A percentile compares a stretch with the other conserved stretches of the same genome.
Evolutionary conservation across 1,139 yeast species (phyloP).

Genomic region (Zhuliangozyma blackwelliae): DNA sequence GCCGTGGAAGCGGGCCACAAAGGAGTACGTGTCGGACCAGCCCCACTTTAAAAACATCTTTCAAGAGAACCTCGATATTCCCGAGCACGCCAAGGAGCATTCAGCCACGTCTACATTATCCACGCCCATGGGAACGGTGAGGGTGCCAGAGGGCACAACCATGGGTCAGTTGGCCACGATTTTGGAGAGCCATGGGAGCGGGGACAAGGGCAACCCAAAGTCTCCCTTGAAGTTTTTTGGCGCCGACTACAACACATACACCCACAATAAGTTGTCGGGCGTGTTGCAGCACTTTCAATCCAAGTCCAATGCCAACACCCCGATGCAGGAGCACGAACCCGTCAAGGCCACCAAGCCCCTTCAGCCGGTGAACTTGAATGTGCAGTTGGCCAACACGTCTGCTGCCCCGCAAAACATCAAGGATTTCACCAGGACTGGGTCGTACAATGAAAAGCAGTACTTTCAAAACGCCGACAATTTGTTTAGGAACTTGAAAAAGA

Average conservation of each 20-base stretch:
- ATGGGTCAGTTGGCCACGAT: slow-evolving; percentile 18
- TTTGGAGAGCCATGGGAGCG: slow-evolving; percentile 12
- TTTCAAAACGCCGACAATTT: slow-evolving; percentile 37
- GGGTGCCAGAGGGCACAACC: slow-evolving; percentile 5
- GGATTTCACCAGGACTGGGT: slow-evolving; percentile 27
- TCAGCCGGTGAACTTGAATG: slow-evolving; percentile 3
- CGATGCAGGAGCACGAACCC: slow-evolving; percentile 3
- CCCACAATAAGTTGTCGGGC: slow-evolving; percentile 34
- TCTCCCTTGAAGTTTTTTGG: slow-evolving; percentile 42
- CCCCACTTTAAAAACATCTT: slow-evolving; percentile 33
- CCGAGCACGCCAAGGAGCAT: slow-evolving; percentile 13
- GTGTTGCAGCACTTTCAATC: slow-evolving; percentile 26
- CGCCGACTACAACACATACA: slow-evolving; percentile 39
- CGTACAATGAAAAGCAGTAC: slow-evolving; percentile 35
- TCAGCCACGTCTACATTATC: slow-evolving; percentile 35
- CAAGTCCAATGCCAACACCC: slow-evolving; percentile 12
- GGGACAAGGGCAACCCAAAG: slow-evolving; percentile 15
- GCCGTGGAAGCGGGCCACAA: slow-evolving; percentile 33
- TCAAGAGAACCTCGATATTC: slow-evolving; percentile 12
- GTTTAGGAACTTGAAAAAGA: slow-evolving; percentile 36
- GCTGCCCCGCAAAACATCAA: slow-evolving; percentile 27
- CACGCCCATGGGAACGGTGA: slow-evolving; percentile 20
- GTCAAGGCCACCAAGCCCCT: not conserved
- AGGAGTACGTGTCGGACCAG: slow-evolving; percentile 25
- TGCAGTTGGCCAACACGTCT: slow-evolving; percentile 4